phyloP scores from a whole-genome alignment of 352 stramenopile species.

The Globisporangium lucens region DNA sequence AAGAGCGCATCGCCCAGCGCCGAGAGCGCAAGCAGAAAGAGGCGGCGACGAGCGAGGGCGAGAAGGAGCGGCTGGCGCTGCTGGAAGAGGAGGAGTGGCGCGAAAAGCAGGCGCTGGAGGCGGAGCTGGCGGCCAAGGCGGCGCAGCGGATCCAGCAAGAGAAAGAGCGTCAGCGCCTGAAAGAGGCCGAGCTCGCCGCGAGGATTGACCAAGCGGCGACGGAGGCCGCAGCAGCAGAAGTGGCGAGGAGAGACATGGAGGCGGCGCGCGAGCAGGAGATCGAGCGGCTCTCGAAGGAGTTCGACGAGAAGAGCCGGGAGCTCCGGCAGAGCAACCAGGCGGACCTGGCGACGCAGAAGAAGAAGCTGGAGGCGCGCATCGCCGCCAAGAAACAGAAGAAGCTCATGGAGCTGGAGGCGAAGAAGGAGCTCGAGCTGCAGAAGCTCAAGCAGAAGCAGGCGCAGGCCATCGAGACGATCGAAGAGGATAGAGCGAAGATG shows the following conservation, averaged over 20 bases:
- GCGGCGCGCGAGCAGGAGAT: slow-evolving; percentile 45
- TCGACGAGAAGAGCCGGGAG: slow-evolving; percentile 57
- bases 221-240: slow-evolving; percentile 35
- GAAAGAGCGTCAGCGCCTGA: slow-evolving; percentile 41
- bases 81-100: slow-evolving; percentile 36
- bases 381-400: slow-evolving; percentile 79
- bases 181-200: slow-evolving; percentile 40
- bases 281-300: slow-evolving; percentile 60
- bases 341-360: slow-evolving; percentile 59
- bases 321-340: slow-evolving; percentile 52
- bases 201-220: slow-evolving; percentile 38
- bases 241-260: slow-evolving; percentile 41
- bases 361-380: slow-evolving; percentile 67
- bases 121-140: slow-evolving; percentile 28
- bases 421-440: slow-evolving; percentile 53
- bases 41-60: slow-evolving; percentile 15
- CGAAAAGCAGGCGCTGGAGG: slow-evolving; percentile 26
- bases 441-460: slow-evolving; percentile 41
- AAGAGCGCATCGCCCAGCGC: slow-evolving; percentile 55
- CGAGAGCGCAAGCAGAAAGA: slow-evolving; percentile 44
- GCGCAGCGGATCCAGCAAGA: slow-evolving; percentile 50
- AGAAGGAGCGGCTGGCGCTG: slow-evolving; percentile 25
- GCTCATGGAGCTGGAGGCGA: slow-evolving; percentile 64
- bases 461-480: slow-evolving; percentile 35
- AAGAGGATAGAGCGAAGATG: slow-evolving; percentile 30